These are phyloP conservation scores for Arthrobotrys conoides DNA, from an alignment of 2,329 filamentous ascomycete species.

Conservation along the genomic window DNA sequence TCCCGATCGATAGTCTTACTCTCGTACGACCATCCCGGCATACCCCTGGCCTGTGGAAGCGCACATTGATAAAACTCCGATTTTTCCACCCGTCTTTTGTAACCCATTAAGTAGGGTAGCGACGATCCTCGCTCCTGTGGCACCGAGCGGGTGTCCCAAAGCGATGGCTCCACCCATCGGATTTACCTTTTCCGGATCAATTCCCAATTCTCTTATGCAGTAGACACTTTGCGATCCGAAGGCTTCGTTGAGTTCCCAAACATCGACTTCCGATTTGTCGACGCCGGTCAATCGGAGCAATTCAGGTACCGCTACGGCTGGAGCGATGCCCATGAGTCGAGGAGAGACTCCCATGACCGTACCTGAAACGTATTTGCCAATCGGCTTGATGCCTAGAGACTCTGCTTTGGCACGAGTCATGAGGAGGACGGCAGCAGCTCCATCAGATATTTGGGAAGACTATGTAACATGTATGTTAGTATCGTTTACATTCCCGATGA, in stretches of 20 bases:
- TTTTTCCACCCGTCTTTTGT: constrained; percentile 77
- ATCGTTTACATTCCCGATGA: constrained; percentile 8
- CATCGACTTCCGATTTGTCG: constrained; percentile 77
- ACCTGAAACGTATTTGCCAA: constrained; percentile 86
- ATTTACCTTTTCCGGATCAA: constrained; percentile 81
- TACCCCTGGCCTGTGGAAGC: constrained; percentile 86
- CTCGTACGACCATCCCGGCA: constrained; percentile 77
- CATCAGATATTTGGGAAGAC: constrained; percentile 86
- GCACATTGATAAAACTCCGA: constrained; percentile 94
- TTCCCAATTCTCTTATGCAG: constrained; percentile 70
- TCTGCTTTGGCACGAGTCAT: constrained; percentile 86
- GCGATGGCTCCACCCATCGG: constrained; percentile 94
- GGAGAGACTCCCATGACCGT: constrained; percentile 83
- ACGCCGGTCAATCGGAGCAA: constrained; percentile 80
- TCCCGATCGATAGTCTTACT: constrained; percentile 68
- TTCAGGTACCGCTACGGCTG: constrained; percentile 86
- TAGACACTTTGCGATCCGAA: constrained; percentile 75
- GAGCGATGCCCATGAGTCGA: constrained; percentile 95
- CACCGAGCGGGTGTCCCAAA: constrained; percentile 90
- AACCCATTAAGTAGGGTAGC: constrained; percentile 80
- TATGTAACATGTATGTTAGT: constrained; percentile 26
- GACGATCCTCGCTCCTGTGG: constrained; percentile 86
- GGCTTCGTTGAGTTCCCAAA: constrained; percentile 96
- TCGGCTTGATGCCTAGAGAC: constrained; percentile 80
- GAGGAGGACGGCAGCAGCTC: constrained; percentile 84